Evolutionary conservation across 805 yeast genomes (phyloP), one percentile per base, ranked within the genome.

Genomic region (Saccharomycopsis sp.): DNA sequence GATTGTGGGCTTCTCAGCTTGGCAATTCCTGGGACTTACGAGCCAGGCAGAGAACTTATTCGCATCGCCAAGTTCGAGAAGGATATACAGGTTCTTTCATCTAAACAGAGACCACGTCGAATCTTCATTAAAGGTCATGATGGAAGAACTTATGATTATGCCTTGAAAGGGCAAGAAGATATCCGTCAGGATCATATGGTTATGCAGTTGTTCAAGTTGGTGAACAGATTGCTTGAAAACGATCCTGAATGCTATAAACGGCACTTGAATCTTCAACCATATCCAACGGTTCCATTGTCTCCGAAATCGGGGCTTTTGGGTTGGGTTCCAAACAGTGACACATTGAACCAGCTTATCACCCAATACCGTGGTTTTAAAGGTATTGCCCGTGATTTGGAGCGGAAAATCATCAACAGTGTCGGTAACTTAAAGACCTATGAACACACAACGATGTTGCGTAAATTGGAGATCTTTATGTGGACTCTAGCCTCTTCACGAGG

Each of bases 301-400:
- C 99, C 99, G 23, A 91, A 89, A 67, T 89, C 96, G n/a, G 99
- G 99, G 62, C 72, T 94, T 55, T 73, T 94, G 51, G 97, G 97
- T 0, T 94, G 98, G 97, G 99, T 94, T 53, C 94, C 96, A 3
- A 93, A 94, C 70, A 87, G 96, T 66, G 99, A 96, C 68, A 94
- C 99, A 0, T 87, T 94, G 82, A 98, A 94, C 71, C 92, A 86
- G 3, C 77, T 94, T 63, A 93, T 94, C 57, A 81, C 91, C 61
- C 98, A 93, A 65, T 91, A 92, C 69, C 82, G 99, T 66, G 97
- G 91, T 64, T 86, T 93, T 47, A 58, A 58, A 20, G 59, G 57
- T 3, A 38, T 58, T 24, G 29, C 58, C 1, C 53, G 56, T 17
- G 63, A 61, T 38, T 50, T 56, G n/a, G 63, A 61, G 42, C 29